These are phyloP conservation scores for Schoenoplectus tabernaemontani DNA, from an alignment of 202 grass and related monocot genomes.

Conservation along the genomic window DNA sequence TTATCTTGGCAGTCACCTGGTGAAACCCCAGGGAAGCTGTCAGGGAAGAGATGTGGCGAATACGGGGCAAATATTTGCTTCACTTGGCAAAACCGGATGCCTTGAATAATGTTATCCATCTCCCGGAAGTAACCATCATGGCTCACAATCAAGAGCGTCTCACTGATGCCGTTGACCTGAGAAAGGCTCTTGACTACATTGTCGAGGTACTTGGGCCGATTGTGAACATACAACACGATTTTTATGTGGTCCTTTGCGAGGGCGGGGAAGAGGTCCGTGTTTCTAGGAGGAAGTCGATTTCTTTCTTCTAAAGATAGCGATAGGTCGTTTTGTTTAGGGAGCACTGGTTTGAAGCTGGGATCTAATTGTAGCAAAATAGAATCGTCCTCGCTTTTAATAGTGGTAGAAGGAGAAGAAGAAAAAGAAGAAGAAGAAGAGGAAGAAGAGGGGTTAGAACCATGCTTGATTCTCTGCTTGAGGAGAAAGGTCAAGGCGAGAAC, in stretches of 20 bases:
- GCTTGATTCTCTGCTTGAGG: conserved; percentile 43
- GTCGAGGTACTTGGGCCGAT: conserved; percentile 71
- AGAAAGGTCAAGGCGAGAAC: conserved; percentile 52
- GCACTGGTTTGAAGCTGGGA: conserved; percentile 40
- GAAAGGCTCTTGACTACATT: conserved; percentile 66
- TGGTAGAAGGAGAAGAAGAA: not conserved
- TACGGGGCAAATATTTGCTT: conserved; percentile 90
- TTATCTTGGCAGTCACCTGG: conserved; percentile 61
- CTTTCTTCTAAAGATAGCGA: conserved; percentile 63
- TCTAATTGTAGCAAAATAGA: conserved; percentile 36
- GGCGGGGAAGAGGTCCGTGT: conserved; percentile 36
- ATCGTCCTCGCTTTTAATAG: not conserved
- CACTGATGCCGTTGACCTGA: conserved; percentile 55
- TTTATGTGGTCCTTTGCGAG: conserved; percentile 59
- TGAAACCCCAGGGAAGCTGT: conserved; percentile 60
- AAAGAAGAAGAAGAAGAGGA: not conserved
- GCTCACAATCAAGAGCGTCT: conserved; percentile 83
- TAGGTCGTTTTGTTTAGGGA: conserved; percentile 60
- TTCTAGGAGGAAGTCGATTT: conserved; percentile 68
- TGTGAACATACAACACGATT: conserved; percentile 84
- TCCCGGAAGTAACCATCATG: conserved; percentile 82
- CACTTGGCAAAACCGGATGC: conserved; percentile 80
- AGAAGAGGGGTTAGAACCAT: not conserved
- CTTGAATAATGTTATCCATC: conserved; percentile 80
- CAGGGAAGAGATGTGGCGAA: conserved; percentile 69